phyloP scores from a whole-genome alignment of 352 stramenopile genomes.

The Nothophytophthora sp. region DNA sequence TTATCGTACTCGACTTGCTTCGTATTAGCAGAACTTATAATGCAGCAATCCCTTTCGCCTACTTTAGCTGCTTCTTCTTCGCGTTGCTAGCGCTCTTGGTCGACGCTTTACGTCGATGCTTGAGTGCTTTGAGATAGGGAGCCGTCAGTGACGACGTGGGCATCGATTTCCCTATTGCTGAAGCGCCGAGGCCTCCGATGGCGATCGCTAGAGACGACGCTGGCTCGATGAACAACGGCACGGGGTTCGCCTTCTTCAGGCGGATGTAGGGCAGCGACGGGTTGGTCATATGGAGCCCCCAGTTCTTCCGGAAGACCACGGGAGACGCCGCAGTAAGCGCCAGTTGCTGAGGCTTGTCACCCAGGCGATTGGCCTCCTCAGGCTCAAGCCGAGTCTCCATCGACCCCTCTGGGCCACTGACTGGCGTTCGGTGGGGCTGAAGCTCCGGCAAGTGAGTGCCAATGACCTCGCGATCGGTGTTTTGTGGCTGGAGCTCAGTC shows the following conservation, averaged over 20 bases:
- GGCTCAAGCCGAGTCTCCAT: slow-evolving; percentile 26
- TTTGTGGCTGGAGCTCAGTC: slow-evolving; percentile 6
- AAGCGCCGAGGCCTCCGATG: background rate
- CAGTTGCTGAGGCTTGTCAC: slow-evolving; percentile 15
- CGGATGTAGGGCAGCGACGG: slow-evolving; percentile 67
- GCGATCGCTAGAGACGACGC: slow-evolving; percentile 8
- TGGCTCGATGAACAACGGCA: slow-evolving; percentile 23
- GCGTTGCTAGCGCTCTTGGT: background rate
- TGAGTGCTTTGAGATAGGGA: slow-evolving; percentile 78
- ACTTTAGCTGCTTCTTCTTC: background rate
- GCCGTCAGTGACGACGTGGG: slow-evolving; percentile 28
- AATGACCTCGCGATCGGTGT: slow-evolving; percentile 3
- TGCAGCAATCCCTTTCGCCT: too few relatives aligned
- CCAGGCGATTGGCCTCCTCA: slow-evolving; percentile 13
- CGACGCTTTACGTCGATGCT: slow-evolving; percentile 50
- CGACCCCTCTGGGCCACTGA: slow-evolving; percentile 14
- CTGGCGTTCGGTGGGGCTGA: slow-evolving; percentile 5
- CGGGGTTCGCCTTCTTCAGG: slow-evolving; percentile 57
- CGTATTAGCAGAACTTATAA: too few relatives aligned
- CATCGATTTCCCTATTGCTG: slow-evolving; percentile 4
- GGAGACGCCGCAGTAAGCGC: slow-evolving; percentile 12
- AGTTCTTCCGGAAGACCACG: slow-evolving; percentile 32
- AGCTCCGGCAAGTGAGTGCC: slow-evolving; percentile 19
- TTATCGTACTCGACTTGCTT: too few relatives aligned
- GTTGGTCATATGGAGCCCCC: slow-evolving; percentile 63